phyloP scores from a whole-genome alignment of 345 rosid genomes.

The Eucalyptus regnans region DNA sequence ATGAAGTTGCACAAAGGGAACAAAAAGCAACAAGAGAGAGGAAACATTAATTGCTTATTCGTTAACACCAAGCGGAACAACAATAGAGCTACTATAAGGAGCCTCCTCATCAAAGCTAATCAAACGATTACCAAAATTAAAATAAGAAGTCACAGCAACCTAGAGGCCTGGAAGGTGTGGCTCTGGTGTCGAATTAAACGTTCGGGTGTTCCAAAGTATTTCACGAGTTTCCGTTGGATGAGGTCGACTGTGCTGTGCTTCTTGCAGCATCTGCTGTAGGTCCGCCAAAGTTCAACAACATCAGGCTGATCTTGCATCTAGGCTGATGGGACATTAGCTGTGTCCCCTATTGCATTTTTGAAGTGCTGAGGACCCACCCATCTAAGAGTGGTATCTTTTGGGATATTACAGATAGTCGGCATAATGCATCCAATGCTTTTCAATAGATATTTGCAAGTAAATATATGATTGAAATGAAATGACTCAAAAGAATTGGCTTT shows the following conservation, averaged over 20 bases:
- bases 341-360: too few relatives aligned
- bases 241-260: constrained; percentile 47
- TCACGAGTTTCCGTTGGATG: constrained; percentile 41
- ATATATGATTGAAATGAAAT: background rate
- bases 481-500: background rate
- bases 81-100: background rate
- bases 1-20: background rate
- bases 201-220: constrained; percentile 29
- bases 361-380: too few relatives aligned
- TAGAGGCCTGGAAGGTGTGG: constrained; percentile 37
- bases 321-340: background rate
- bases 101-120: background rate
- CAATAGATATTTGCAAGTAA: background rate
- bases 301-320: background rate
- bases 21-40: background rate
- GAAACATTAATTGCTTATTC: background rate
- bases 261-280: constrained; percentile 12
- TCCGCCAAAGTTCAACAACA: too few relatives aligned
- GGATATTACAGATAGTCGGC: background rate
- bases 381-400: background rate
- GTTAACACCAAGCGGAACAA: background rate
- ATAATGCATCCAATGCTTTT: background rate
- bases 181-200: constrained; percentile 18
- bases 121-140: background rate
- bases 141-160: constrained; percentile 8